phyloP scores from a whole-genome alignment of 225 moss, liverwort and hornwort species.

The Marchantia polymorpha region DNA sequence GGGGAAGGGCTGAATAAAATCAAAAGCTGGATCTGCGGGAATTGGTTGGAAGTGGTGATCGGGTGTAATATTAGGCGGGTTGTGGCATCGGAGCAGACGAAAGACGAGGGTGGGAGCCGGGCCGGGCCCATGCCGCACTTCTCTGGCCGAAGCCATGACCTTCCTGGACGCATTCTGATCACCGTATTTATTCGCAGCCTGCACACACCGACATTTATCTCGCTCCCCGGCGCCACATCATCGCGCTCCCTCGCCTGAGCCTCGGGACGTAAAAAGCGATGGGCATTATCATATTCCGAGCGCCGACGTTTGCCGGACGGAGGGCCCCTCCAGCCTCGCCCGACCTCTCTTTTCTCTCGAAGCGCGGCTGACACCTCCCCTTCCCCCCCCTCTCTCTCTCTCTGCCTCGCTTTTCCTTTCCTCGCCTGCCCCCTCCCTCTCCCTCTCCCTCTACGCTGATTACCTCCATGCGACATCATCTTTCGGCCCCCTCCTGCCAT shows the following conservation, averaged over 20 bases:
- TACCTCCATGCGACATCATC: background rate
- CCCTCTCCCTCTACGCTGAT: background rate
- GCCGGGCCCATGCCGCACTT: conserved; percentile 3
- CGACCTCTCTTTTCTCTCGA: background rate
- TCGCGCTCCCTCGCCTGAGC: conserved; percentile 9
- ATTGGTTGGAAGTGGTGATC: conserved; percentile 6
- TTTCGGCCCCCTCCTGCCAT: background rate
- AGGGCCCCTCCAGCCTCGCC: background rate
- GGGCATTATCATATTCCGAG: background rate
- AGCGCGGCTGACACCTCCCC: conserved; percentile 6
- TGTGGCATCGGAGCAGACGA: background rate
- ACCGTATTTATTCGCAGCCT: conserved; percentile 13
- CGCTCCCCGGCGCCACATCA: background rate
- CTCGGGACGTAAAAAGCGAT: background rate
- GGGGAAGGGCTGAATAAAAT: background rate
- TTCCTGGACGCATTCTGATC: conserved; percentile 2
- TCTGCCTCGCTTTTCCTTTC: background rate
- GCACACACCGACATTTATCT: conserved; percentile 19
- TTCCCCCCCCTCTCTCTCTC: background rate
- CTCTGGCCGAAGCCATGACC: background rate
- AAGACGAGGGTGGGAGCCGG: background rate
- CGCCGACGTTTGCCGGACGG: conserved; percentile 13
- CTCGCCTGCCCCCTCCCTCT: background rate
- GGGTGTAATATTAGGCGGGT: background rate
- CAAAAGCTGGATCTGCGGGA: background rate